These are phyloP conservation scores for Endoconidiophora polonica DNA, from an alignment of 2,329 filamentous ascomycete genomes.

Conservation along the genomic window DNA sequence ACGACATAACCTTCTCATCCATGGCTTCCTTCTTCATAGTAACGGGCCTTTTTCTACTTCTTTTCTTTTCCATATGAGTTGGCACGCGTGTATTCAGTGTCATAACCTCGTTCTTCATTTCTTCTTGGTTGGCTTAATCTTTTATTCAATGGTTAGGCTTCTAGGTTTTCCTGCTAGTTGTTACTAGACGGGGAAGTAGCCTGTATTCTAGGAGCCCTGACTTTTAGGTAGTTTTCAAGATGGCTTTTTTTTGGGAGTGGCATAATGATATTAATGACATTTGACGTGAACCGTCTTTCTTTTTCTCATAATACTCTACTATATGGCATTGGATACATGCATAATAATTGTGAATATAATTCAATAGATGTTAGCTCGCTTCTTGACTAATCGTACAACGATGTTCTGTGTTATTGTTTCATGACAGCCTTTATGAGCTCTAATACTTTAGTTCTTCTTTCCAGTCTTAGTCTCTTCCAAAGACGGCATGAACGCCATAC, in stretches of 20 bases:
- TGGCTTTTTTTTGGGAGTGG: neutral
- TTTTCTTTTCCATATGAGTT: too few relatives aligned
- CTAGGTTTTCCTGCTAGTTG: slow-evolving; percentile 1
- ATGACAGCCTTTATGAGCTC: neutral
- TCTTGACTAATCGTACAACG: neutral
- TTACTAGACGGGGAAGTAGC: neutral
- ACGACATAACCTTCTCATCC: too few relatives aligned
- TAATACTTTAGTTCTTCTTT: slow-evolving; percentile 1
- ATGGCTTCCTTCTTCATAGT: too few relatives aligned
- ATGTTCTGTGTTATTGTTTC: neutral
- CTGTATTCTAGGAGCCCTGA: neutral
- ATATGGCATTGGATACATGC: neutral
- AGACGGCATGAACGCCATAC: slow-evolving; percentile 43
- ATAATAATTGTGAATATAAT: neutral
- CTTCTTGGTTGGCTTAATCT: neutral
- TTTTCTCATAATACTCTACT: neutral
- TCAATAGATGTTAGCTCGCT: neutral
- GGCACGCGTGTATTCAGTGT: too few relatives aligned
- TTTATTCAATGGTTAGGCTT: neutral
- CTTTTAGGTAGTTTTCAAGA: neutral
- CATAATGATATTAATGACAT: neutral
- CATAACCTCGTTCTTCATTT: too few relatives aligned
- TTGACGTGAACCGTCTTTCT: neutral
- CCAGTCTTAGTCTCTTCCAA: slow-evolving; percentile 18
- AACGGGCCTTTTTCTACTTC: too few relatives aligned